Evolutionary conservation across 768 basidiomycete genomes (phyloP), one percentile per base, ranked within the genome.

Genomic region (Pisolithus marmoratus): DNA sequence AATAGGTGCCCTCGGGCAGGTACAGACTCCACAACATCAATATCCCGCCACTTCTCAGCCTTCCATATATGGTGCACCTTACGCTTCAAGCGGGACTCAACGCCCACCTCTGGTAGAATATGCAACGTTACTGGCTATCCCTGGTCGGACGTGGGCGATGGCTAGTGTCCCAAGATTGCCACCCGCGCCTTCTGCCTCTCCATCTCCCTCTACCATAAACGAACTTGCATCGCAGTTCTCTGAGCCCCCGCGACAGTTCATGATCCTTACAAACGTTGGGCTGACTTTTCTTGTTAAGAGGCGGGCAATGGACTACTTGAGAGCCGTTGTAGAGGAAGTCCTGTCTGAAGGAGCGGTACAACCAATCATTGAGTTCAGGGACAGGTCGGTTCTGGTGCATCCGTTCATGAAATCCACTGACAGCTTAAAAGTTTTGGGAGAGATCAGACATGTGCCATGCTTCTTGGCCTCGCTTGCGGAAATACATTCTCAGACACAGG

Each of bases 391-490:
- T 37, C 48, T 50, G 48, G 9, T 15, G 38, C 23, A 24, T 49
- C n/a, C 5, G 24, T 43, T 43, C 27, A 29, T 1, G 15, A 44
- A n/a, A 23, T 24, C 40, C 15, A 43, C 50, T 57, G 27, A 60
- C 40, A 15, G 44, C 47, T 29, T 20, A 53, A 17, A 58, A 95
- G 94, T 63, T 96, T 89, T 66, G 93, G 94, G 43, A 81, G 91
- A 49, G 90, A 94, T 64, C 90, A 95, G 61, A 87, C 90, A 3
- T 94, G 92, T 60, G 86, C 90, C 5, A 94, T 96, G 89, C 80
- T 92, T 17, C 77, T 95, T 14, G 87, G 85, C 11, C 77, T 97
- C 51, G 90, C 92, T 0, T 80, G 87, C 53, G 89, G 87, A 34
- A 94, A 93, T 65, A 84, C 85, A 1, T 92, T 85, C 68, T 68